phyloP scores from a whole-genome alignment of 495 filamentous ascomycete species.

The Melanomma pulvis-pyrius region DNA sequence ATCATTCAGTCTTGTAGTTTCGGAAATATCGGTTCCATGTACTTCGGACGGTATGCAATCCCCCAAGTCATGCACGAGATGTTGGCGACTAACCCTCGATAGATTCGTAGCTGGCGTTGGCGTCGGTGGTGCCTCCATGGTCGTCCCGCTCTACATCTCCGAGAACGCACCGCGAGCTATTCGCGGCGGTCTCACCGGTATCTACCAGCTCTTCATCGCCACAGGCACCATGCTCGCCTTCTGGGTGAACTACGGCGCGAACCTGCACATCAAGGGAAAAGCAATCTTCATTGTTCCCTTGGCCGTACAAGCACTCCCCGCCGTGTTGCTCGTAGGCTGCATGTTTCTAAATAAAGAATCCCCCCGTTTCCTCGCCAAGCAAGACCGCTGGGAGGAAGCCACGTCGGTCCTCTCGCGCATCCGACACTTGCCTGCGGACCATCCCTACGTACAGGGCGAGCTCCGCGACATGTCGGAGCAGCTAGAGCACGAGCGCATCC shows the following conservation, averaged over 20 bases:
- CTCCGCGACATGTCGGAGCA: slow-evolving; percentile 67
- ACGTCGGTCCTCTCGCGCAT: slow-evolving; percentile 58
- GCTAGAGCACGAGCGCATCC: slow-evolving; percentile 67
- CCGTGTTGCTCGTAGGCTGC: slow-evolving; percentile 60
- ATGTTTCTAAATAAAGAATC: slow-evolving; percentile 68
- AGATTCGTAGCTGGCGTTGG: slow-evolving; percentile 67
- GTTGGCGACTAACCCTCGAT: not conserved
- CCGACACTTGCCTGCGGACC: slow-evolving; percentile 55
- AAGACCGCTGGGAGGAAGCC: slow-evolving; percentile 71
- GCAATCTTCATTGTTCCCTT: slow-evolving; percentile 69
- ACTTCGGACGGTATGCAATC: slow-evolving; percentile 60
- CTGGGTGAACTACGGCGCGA: slow-evolving; percentile 65
- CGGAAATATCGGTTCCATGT: slow-evolving; percentile 58
- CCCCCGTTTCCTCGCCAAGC: slow-evolving; percentile 69
- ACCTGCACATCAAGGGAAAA: slow-evolving; percentile 55
- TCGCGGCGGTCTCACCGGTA: slow-evolving; percentile 68
- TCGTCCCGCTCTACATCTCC: slow-evolving; percentile 61
- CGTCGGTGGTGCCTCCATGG: slow-evolving; percentile 66
- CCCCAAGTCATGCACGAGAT: not conserved
- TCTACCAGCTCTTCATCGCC: slow-evolving; percentile 71
- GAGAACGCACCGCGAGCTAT: slow-evolving; percentile 75
- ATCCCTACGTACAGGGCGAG: slow-evolving; percentile 68
- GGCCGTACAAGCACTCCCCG: slow-evolving; percentile 66
- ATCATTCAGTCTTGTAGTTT: slow-evolving; percentile 43
- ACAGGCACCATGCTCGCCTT: slow-evolving; percentile 70